These are phyloP conservation scores for Phytophthora hibernalis DNA, from an alignment of 352 stramenopile genomes.

Conservation along the genomic window DNA sequence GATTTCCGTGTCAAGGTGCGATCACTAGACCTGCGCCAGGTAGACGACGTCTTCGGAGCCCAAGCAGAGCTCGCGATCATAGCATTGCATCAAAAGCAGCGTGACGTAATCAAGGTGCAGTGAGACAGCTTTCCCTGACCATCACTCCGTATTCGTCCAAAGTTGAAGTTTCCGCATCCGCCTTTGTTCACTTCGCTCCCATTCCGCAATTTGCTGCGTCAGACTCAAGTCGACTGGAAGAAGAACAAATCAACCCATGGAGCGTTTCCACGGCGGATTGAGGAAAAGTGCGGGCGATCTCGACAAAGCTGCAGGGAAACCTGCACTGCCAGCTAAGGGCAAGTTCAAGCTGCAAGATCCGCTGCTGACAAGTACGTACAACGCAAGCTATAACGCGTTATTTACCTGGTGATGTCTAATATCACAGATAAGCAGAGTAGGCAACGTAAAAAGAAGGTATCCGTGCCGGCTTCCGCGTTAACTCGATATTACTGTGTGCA, in stretches of 20 bases:
- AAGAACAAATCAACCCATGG: conserved; percentile 13
- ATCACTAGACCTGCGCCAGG: conserved; percentile 50
- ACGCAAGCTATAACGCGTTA: neutral
- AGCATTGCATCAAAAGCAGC: conserved; percentile 52
- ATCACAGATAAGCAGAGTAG: conserved; percentile 29
- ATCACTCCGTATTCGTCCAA: conserved; percentile 41
- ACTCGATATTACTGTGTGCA: neutral
- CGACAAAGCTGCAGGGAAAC: too few species aligned
- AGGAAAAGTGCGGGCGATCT: conserved; percentile 8
- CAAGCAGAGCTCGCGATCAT: conserved; percentile 52
- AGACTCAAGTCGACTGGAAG: conserved; percentile 4
- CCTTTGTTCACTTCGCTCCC: conserved; percentile 1
- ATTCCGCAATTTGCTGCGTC: conserved; percentile 37
- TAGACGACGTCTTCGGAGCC: conserved; percentile 42
- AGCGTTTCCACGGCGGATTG: conserved; percentile 13
- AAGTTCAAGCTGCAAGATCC: conserved; percentile 42
- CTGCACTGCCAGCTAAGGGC: conserved; percentile 8
- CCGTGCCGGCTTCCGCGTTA: neutral
- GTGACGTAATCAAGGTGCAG: conserved; percentile 9
- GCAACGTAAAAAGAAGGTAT: neutral
- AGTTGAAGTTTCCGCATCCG: conserved; percentile 41
- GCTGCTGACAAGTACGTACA: conserved; percentile 33
- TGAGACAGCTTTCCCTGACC: conserved; percentile 42
- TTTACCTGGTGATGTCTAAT: neutral
- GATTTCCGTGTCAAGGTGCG: conserved; percentile 66